Evolutionary conservation across 2,329 filamentous ascomycete species (phyloP), one percentile per base, ranked within the genome.

Genomic region (Penicillium sp.): DNA sequence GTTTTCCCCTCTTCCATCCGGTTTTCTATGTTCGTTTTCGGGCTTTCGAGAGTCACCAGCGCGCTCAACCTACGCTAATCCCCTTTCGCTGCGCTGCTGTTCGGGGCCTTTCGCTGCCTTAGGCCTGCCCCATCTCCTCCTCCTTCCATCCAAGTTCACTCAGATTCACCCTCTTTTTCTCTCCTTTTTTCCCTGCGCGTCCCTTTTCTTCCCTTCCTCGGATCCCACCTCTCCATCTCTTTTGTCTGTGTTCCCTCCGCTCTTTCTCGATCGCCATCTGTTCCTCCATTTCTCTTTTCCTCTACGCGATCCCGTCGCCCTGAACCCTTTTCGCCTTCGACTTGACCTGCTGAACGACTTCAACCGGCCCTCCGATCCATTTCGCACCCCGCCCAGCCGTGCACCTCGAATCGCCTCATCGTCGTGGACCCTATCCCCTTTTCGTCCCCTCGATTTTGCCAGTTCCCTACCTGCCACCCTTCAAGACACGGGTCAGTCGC

Each of bases 51-150:
- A 55, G 56, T 52, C 48, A 49, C 19, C 43, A 31, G n/a, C 35
- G 31, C 35, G 43, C 49, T 53, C 19, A 41, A 41, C 52, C 35
- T 50, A 47, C 63, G 58, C 62, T 64, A 63, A 41, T 53, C 60
- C 59, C 45, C 47, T 63, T 66, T 62, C 55, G 55, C 54, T 45
- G 33, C 22, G 43, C 41, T 56, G 45, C 56, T 56, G 57, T 56
- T 64, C 52, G 60, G 60, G 55, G 52, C 58, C 62, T 60, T 64
- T 63, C 59, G 58, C 55, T 67, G 64, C 64, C 64, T 67, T 58
- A 67, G 63, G 64, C 63, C 54, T 5, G n/a, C 16, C 49, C 46
- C 49, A 53, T 66, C 62, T 55, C 60, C 60, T 65, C 62, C 59
- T 63, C 62, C 59, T 65, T 63, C 63, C 55, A 57, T 60, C 58